Conservation (phyloP, 768 basidiomycete genomes). For the Naganishia kalamii region DNA sequence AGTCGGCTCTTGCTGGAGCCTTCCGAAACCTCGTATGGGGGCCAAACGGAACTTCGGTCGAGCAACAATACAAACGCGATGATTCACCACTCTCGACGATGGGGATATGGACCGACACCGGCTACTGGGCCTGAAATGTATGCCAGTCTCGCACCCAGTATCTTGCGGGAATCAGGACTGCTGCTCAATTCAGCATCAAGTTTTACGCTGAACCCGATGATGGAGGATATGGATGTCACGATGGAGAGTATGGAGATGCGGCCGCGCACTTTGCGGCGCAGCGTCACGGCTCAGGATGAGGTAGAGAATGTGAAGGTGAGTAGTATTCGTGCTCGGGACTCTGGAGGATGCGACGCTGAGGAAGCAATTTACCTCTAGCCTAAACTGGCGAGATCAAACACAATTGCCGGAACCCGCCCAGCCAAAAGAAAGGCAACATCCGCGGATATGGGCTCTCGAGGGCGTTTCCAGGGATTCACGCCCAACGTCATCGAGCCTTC, state of each 20-base stretch:
- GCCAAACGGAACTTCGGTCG: neutral
- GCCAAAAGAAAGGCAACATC: slow-evolving; percentile 17
- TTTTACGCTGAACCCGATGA: neutral
- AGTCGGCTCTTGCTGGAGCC: neutral
- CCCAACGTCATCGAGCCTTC: neutral
- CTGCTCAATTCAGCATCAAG: neutral
- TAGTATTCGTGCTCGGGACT: too few species aligned
- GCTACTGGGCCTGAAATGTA: neutral
- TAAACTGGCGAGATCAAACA: neutral
- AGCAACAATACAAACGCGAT: neutral
- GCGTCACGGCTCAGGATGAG: neutral
- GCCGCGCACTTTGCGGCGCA: neutral
- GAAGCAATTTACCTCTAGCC: neutral
- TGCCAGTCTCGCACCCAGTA: neutral
- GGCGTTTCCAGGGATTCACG: neutral
- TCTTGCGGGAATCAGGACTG: neutral
- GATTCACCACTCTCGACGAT: neutral
- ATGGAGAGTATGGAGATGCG: slow-evolving; percentile 10
- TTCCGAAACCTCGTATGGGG: neutral
- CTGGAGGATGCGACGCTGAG: neutral
- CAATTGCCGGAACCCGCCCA: neutral
- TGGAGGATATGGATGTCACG: neutral
- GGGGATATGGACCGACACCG: neutral
- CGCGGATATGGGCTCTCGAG: slow-evolving; percentile 1
- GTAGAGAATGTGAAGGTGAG: slow-evolving; percentile 1